Conservation (phyloP, 192 early-diverging fungal species). For the Gaertneriomyces semiglobifer region DNA sequence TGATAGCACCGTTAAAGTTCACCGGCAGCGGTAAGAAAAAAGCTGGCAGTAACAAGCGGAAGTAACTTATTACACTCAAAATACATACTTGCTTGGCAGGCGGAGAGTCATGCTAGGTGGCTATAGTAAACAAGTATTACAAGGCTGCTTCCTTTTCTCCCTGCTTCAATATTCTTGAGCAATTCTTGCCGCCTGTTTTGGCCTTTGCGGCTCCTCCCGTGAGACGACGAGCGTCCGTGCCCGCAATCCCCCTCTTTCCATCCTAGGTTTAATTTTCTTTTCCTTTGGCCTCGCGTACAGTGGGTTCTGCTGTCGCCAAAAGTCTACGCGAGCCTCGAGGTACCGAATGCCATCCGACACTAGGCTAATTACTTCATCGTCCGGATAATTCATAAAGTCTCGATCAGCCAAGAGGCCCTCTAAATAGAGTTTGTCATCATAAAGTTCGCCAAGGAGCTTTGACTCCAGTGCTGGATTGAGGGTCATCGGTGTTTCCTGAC, state of each 20-base stretch:
- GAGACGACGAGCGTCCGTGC: not conserved
- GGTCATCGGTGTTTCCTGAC: not conserved
- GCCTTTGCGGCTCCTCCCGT: too few species aligned
- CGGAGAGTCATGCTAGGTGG: too few species aligned
- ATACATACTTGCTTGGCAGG: too few species aligned
- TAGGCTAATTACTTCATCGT: conserved; percentile 42
- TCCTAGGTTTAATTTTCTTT: conserved; percentile 39
- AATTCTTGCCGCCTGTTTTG: too few species aligned
- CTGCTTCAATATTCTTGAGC: too few species aligned
- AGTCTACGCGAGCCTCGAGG: conserved; percentile 47
- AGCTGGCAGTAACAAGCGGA: too few species aligned
- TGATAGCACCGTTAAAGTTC: conserved; percentile 77
- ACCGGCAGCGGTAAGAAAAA: conserved; percentile 7
- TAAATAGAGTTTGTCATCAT: conserved; percentile 53
- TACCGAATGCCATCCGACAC: conserved; percentile 53
- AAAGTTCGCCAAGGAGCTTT: conserved; percentile 53
- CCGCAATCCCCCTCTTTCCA: conserved; percentile 33
- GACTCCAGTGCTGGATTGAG: conserved; percentile 43
- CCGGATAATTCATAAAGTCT: conserved; percentile 51
- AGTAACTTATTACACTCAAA: too few species aligned
- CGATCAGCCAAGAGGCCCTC: conserved; percentile 39
- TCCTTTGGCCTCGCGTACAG: conserved; percentile 51
- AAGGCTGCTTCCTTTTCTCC: too few species aligned
- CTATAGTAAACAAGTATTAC: too few species aligned
- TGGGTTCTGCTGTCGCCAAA: conserved; percentile 62